These are phyloP conservation scores for Babesia gibsoni DNA, from an alignment of 169 alveolate genomes.

Conservation along the genomic window DNA sequence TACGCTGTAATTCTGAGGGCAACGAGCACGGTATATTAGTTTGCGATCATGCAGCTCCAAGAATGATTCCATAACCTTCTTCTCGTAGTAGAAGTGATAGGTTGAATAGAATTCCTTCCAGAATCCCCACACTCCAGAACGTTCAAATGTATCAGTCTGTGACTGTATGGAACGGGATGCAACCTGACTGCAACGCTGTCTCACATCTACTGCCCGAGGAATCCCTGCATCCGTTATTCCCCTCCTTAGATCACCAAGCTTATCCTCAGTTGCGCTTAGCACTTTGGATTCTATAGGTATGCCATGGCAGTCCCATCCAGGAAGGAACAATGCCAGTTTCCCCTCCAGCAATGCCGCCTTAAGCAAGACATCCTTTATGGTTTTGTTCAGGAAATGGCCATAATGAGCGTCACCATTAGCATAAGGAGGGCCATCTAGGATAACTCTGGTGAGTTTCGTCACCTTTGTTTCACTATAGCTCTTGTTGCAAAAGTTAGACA, in stretches of 20 bases:
- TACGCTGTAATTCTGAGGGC: slow-evolving; percentile 52
- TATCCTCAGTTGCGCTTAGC: slow-evolving; percentile 7
- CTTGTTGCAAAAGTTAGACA: background rate
- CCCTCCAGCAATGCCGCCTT: slow-evolving; percentile 71
- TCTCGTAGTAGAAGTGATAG: slow-evolving; percentile 42
- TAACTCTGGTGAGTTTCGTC: slow-evolving; percentile 31
- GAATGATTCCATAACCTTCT: slow-evolving; percentile 35
- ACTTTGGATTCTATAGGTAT: slow-evolving; percentile 84
- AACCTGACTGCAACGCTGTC: slow-evolving; percentile 48
- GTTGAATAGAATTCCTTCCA: slow-evolving; percentile 61
- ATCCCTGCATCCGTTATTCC: slow-evolving; percentile 20
- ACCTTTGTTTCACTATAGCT: background rate
- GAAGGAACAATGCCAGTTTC: slow-evolving; percentile 70
- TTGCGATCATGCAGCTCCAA: slow-evolving; percentile 3
- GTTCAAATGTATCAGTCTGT: slow-evolving; percentile 36
- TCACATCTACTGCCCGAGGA: slow-evolving; percentile 25
- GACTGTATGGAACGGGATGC: slow-evolving; percentile 41
- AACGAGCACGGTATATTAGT: slow-evolving; percentile 28
- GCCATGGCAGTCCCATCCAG: slow-evolving; percentile 91
- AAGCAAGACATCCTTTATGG: slow-evolving; percentile 80
- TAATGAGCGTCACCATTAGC: slow-evolving; percentile 85
- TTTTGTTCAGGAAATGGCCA: slow-evolving; percentile 84
- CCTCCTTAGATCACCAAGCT: slow-evolving; percentile 1
- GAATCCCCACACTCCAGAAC: slow-evolving; percentile 55
- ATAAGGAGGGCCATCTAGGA: slow-evolving; percentile 88